These are phyloP conservation scores for Cladosporium sp. DNA, from an alignment of 2,329 filamentous ascomycete species.

Conservation along the genomic window DNA sequence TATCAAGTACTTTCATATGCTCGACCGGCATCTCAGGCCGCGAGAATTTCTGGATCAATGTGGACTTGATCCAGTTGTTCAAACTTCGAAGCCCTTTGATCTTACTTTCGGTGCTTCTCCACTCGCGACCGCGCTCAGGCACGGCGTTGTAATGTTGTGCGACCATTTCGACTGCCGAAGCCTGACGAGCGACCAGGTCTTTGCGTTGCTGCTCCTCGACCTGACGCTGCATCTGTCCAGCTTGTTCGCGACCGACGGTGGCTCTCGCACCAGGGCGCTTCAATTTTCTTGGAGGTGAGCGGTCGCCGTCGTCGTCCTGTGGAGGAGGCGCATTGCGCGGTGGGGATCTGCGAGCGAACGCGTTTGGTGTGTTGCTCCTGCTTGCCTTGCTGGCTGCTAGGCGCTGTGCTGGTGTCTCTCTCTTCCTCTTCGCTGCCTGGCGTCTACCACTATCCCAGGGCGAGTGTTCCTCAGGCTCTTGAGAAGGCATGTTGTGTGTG, in stretches of 20 bases:
- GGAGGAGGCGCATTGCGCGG: slow-evolving; percentile 27
- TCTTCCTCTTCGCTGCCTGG: slow-evolving; percentile 33
- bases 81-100: slow-evolving; percentile 93
- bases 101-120: slow-evolving; percentile 88
- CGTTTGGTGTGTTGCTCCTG: slow-evolving; percentile 32
- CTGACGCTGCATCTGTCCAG: slow-evolving; percentile 53
- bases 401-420: slow-evolving; percentile 32
- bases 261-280: slow-evolving; percentile 41
- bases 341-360: slow-evolving; percentile 35
- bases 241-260: slow-evolving; percentile 69
- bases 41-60: slow-evolving; percentile 94
- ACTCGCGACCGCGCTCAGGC: slow-evolving; percentile 88
- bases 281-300: slow-evolving; percentile 38
- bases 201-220: slow-evolving; percentile 46
- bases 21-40: slow-evolving; percentile 44
- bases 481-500: slow-evolving; percentile 22
- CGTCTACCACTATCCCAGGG: slow-evolving; percentile 24
- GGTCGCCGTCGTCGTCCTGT: slow-evolving; percentile 27
- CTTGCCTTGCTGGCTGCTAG: slow-evolving; percentile 28
- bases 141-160: slow-evolving; percentile 95
- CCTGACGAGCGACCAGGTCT: slow-evolving; percentile 51
- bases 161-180: slow-evolving; percentile 66
- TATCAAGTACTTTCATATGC: slow-evolving; percentile 70
- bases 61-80: slow-evolving; percentile 99
- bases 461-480: slow-evolving; percentile 22